A percentile compares a stretch with the other conserved stretches of the same genome.
Evolutionary conservation across 805 yeast species (phyloP).

Genomic region (Cyberlindnera meyerae): DNA sequence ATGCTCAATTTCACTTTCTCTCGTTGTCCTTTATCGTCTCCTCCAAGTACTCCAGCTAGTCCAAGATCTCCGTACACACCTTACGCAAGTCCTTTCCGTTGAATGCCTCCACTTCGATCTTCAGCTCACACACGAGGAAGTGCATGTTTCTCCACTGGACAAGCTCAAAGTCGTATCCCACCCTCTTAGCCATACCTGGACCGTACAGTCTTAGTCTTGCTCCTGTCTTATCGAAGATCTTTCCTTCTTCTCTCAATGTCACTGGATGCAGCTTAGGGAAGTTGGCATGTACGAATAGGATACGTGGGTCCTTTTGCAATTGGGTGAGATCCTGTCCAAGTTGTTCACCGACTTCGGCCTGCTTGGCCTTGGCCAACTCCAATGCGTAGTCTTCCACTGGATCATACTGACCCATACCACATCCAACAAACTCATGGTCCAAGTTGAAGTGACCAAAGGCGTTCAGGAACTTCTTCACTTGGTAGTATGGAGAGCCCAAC

Average conservation of each 20-base stretch:
- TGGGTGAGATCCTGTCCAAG: conserved; percentile 15
- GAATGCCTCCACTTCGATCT: conserved; percentile 41
- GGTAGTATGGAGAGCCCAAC: conserved; percentile 52
- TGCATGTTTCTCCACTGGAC: conserved; percentile 58
- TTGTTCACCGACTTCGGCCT: conserved; percentile 12
- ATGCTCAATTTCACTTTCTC: conserved; percentile 22
- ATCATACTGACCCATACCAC: conserved; percentile 61
- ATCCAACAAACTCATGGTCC: conserved; percentile 42
- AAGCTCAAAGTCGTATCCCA: conserved; percentile 54
- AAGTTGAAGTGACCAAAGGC: conserved; percentile 49
- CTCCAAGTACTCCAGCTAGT: conserved; percentile 41
- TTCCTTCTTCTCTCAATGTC: conserved; percentile 38
- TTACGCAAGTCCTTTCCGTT: conserved; percentile 35
- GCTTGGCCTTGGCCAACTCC: conserved; percentile 23
- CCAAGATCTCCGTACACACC: conserved; percentile 46
- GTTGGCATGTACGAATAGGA: conserved; percentile 59
- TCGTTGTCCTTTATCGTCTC: conserved; percentile 35
- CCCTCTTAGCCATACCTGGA: conserved; percentile 43
- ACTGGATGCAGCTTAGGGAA: conserved; percentile 65
- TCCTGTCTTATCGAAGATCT: conserved; percentile 38
- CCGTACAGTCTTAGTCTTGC: conserved; percentile 56
- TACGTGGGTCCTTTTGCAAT: conserved; percentile 25
- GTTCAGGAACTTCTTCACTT: conserved; percentile 49
- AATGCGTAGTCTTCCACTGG: conserved; percentile 47
- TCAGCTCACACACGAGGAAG: conserved; percentile 46